These are phyloP conservation scores for Hemileia vastatrix DNA, from an alignment of 1,284 basidiomycete genomes.

Conservation along the genomic window DNA sequence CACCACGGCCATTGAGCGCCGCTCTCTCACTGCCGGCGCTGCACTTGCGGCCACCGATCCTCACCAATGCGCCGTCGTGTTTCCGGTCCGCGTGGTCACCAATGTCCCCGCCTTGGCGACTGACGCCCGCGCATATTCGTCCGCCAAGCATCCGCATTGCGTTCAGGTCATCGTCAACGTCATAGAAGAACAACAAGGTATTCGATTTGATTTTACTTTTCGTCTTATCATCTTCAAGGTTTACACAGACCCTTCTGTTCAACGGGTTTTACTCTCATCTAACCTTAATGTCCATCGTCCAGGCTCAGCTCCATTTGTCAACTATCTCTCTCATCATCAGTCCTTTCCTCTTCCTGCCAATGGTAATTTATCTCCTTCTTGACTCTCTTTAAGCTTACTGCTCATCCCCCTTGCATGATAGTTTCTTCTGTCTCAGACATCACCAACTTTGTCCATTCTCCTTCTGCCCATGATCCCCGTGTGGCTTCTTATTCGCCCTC, in stretches of 20 bases:
- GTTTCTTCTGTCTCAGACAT: neutral
- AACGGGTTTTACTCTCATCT: neutral
- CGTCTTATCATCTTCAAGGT: constrained; percentile 1
- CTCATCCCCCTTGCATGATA: constrained; percentile 1
- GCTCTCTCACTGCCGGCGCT: constrained; percentile 43
- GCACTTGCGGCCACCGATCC: neutral
- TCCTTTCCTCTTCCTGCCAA: neutral
- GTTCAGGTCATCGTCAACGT: neutral
- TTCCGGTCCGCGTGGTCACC: too few species aligned
- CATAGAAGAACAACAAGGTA: constrained; percentile 3
- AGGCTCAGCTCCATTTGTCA: neutral
- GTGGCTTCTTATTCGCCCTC: constrained; percentile 64
- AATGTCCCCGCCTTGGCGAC: too few species aligned
- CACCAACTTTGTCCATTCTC: neutral
- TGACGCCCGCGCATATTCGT: too few species aligned
- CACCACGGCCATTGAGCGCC: constrained; percentile 71
- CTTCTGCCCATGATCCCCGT: constrained; percentile 30
- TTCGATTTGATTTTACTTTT: constrained; percentile 17
- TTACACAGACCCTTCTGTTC: neutral
- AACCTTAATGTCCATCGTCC: neutral
- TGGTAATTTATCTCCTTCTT: neutral
- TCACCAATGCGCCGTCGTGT: too few species aligned
- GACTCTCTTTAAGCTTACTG: neutral
- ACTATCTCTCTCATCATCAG: neutral
- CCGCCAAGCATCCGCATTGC: too few species aligned